Evolutionary conservation across 495 filamentous ascomycete genomes (phyloP).

Genomic region (Lepraria neglecta): DNA sequence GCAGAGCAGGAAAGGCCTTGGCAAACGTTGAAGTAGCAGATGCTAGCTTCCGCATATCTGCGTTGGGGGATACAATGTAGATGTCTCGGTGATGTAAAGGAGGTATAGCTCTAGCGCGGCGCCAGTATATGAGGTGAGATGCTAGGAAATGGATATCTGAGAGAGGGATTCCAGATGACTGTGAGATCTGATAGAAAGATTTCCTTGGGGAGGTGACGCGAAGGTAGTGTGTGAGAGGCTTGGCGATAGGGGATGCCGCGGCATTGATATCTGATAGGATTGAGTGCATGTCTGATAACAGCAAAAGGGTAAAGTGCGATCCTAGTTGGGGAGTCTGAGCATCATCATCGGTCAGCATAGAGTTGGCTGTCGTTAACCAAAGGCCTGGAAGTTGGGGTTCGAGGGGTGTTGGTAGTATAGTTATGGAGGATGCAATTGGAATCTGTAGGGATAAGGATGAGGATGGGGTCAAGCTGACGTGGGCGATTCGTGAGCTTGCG

Average conservation of each 20-base stretch:
- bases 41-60: conserved; percentile 67
- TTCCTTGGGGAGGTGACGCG: conserved; percentile 75
- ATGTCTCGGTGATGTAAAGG: conserved; percentile 83
- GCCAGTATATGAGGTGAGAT: conserved; percentile 90
- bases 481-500: conserved; percentile 75
- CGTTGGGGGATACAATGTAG: conserved; percentile 92
- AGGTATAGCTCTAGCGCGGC: conserved; percentile 83
- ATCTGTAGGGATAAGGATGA: conserved; percentile 79
- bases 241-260: conserved; percentile 63
- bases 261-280: conserved; percentile 78
- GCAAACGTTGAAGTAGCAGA: conserved; percentile 67
- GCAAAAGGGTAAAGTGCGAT: conserved; percentile 77
- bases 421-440: conserved; percentile 67
- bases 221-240: conserved; percentile 74
- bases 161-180: conserved; percentile 63
- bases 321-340: conserved; percentile 53
- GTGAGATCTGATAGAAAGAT: conserved; percentile 76
- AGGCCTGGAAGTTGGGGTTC: conserved; percentile 62
- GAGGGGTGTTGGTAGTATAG: conserved; percentile 60
- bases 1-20: conserved; percentile 69
- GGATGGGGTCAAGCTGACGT: conserved; percentile 51
- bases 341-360: conserved; percentile 60
- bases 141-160: conserved; percentile 76
- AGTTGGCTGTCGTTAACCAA: conserved; percentile 78
- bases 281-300: conserved; percentile 75